These are phyloP conservation scores for Boletus reticuloceps DNA, from an alignment of 768 basidiomycete species.

Conservation along the genomic window DNA sequence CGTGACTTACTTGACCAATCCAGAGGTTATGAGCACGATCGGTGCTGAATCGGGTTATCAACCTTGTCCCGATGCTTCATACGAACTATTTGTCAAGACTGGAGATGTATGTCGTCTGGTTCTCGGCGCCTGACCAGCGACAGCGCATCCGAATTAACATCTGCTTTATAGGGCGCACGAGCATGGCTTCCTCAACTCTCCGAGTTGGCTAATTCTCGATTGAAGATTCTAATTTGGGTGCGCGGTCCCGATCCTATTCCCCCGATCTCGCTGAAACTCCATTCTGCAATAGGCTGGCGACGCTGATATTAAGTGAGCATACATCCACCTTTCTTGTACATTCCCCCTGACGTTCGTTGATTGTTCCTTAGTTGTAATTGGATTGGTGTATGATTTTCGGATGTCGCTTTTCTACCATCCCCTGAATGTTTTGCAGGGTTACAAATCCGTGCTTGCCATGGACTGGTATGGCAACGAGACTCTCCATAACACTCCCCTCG, in stretches of 20 bases:
- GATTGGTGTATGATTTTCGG: constrained; percentile 33
- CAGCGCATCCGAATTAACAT: no score
- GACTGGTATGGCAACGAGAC: constrained; percentile 44
- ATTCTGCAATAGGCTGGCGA: constrained; percentile 24
- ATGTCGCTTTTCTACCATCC: not conserved
- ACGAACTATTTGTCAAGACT: constrained; percentile 43
- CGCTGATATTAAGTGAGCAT: constrained; percentile 24
- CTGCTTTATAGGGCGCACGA: constrained; percentile 29
- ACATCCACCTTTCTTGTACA: not conserved
- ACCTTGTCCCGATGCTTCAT: constrained; percentile 48
- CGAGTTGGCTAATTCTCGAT: constrained; percentile 32
- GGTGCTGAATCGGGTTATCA: constrained; percentile 50
- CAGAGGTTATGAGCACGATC: constrained; percentile 40
- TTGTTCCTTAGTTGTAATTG: constrained; percentile 15
- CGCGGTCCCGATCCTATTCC: not conserved
- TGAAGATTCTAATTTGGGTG: constrained; percentile 43
- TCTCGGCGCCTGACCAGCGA: not conserved
- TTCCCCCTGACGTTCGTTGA: constrained; percentile 4
- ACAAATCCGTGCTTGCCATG: constrained; percentile 42
- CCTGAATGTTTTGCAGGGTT: constrained; percentile 19
- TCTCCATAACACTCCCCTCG: constrained; percentile 39
- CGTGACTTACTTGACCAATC: constrained; percentile 40
- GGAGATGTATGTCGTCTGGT: constrained; percentile 50
- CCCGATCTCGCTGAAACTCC: not conserved
- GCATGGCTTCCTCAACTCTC: constrained; percentile 37